phyloP scores from a whole-genome alignment of 495 filamentous ascomycete genomes.

The Friedmanniomyces endolithicus region DNA sequence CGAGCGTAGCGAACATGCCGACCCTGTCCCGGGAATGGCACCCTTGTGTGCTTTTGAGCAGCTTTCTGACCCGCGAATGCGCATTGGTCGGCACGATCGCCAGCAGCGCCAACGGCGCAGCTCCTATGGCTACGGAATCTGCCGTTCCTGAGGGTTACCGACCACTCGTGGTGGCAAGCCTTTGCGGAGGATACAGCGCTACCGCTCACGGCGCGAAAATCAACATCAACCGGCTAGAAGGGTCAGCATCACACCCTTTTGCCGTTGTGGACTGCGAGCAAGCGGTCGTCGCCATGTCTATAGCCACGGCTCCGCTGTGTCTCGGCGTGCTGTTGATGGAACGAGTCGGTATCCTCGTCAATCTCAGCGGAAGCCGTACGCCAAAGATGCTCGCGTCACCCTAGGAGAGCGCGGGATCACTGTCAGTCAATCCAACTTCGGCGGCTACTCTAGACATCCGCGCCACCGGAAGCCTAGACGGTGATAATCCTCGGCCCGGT shows the following conservation, averaged over 20 bases:
- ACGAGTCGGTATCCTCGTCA: conserved; percentile 51
- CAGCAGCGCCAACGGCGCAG: not conserved
- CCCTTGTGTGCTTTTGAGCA: conserved; percentile 46
- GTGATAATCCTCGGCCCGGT: no score
- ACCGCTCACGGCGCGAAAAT: conserved; percentile 8
- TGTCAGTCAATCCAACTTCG: not conserved
- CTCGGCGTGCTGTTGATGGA: conserved; percentile 51
- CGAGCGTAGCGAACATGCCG: conserved; percentile 34
- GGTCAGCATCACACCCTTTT: conserved; percentile 27
- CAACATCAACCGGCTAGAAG: not conserved
- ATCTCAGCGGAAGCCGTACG: conserved; percentile 23
- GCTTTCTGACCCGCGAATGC: conserved; percentile 49
- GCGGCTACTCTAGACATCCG: not conserved
- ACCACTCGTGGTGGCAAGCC: not conserved
- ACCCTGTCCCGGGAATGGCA: conserved; percentile 24
- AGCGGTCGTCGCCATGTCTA: not conserved
- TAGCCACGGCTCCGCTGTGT: conserved; percentile 39
- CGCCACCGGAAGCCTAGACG: no score
- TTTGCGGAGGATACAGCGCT: conserved; percentile 46
- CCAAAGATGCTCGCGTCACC: not conserved
- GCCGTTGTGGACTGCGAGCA: conserved; percentile 46
- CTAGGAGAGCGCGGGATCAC: not conserved
- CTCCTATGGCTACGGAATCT: conserved; percentile 35
- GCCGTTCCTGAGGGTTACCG: no score
- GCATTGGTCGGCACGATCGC: conserved; percentile 36